phyloP scores from a whole-genome alignment of 352 stramenopile species.

The Globisporangium cylindrosporum region DNA sequence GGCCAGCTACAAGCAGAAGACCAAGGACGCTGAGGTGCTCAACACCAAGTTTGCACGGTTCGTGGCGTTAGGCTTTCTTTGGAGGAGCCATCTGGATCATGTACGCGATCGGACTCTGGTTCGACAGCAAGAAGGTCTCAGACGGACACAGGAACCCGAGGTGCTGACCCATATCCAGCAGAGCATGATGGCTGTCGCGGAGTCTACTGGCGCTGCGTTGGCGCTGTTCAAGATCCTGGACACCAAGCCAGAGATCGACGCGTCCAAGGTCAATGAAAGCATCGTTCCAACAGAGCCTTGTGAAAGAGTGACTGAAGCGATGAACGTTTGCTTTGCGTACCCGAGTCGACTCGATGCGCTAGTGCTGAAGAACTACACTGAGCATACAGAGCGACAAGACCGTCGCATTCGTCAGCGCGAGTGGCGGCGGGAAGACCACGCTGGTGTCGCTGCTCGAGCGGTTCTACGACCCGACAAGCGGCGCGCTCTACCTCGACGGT shows the following conservation, averaged over 20 bases:
- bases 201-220: neutral
- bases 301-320: neutral
- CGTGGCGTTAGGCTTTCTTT: neutral
- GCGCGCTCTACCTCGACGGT: neutral
- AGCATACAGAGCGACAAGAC: neutral
- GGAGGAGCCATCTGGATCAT: neutral
- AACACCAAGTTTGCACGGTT: neutral
- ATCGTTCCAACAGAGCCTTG: neutral
- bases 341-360: neutral
- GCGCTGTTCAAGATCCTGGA: neutral
- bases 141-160: neutral
- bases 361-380: neutral
- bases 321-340: neutral
- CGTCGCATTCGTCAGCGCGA: conserved; percentile 1
- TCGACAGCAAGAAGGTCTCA: neutral
- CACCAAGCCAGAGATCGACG: neutral
- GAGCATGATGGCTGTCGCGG: neutral
- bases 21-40: neutral
- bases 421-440: neutral
- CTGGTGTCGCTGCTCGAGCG: neutral
- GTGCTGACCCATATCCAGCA: neutral
- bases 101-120: neutral
- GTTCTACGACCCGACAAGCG: conserved; percentile 1
- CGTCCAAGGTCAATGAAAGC: neutral
- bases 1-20: no score